phyloP scores from a whole-genome alignment of 2,329 filamentous ascomycete genomes.

The Drechmeria coniospora region DNA sequence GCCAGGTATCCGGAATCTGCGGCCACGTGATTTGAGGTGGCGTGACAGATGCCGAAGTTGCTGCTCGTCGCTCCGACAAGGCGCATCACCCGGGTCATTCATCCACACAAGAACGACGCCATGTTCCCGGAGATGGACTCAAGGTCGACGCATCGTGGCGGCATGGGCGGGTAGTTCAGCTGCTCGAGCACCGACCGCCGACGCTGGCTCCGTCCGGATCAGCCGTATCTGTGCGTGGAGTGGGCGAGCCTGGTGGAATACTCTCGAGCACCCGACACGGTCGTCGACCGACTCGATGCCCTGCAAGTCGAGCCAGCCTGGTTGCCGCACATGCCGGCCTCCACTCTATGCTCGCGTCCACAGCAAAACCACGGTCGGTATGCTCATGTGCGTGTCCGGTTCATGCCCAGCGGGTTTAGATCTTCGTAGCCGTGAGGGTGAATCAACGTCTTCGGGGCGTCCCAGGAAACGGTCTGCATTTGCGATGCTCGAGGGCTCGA shows the following conservation, averaged over 20 bases:
- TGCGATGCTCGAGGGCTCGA: constrained; percentile 38
- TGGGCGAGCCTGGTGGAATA: constrained; percentile 54
- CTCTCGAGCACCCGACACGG: constrained; percentile 42
- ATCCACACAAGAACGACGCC: constrained; percentile 46
- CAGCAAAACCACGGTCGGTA: too few species aligned
- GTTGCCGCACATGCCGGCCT: too few species aligned
- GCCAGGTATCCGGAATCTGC: constrained; percentile 59
- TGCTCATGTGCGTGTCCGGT: too few species aligned
- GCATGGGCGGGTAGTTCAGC: constrained; percentile 45
- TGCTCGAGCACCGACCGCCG: constrained; percentile 43
- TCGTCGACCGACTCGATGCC: constrained; percentile 54
- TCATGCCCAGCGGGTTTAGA: constrained; percentile 41
- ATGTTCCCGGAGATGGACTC: constrained; percentile 43
- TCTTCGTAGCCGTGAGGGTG: constrained; percentile 18
- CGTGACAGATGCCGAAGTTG: constrained; percentile 51
- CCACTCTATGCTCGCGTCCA: too few species aligned
- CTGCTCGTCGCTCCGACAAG: constrained; percentile 44
- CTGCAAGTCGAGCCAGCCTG: constrained; percentile 52
- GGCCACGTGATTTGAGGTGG: constrained; percentile 40
- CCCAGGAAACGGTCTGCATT: constrained; percentile 22
- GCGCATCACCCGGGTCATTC: constrained; percentile 52
- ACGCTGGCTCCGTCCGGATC: constrained; percentile 55
- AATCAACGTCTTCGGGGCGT: constrained; percentile 25
- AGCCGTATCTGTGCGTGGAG: constrained; percentile 52
- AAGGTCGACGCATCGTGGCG: constrained; percentile 46